Conservation (phyloP, 2,329 filamentous ascomycete genomes). For the Claviceps cyperi region DNA sequence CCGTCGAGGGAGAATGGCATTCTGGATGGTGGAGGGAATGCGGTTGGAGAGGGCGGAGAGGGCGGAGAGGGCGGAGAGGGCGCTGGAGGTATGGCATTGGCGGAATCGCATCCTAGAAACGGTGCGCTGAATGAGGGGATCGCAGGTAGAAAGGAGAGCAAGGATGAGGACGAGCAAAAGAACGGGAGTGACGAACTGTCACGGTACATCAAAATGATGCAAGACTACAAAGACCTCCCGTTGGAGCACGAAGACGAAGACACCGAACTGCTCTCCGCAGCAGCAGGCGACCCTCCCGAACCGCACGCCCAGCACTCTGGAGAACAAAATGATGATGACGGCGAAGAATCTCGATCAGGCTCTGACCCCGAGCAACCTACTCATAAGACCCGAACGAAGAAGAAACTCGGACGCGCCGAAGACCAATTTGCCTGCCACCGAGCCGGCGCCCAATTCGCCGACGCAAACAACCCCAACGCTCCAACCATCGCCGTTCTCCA, state of each 20-base stretch:
- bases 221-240: constrained; percentile 43
- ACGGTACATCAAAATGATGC: constrained; percentile 47
- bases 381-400: not conserved
- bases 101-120: constrained; percentile 12
- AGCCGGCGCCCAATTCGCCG: constrained; percentile 30
- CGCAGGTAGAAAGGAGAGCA: not conserved
- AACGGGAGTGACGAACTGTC: constrained; percentile 40
- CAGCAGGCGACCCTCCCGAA: not conserved
- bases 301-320: not conserved
- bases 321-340: not conserved
- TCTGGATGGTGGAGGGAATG: constrained; percentile 12
- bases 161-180: rapidly evolving
- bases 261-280: constrained; percentile 14
- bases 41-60: constrained; percentile 6
- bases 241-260: constrained; percentile 36
- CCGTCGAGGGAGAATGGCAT: constrained; percentile 19
- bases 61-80: constrained; percentile 1
- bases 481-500: constrained; percentile 64
- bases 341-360: not conserved
- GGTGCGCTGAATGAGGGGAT: not conserved
- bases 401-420: constrained; percentile 23
- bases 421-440: constrained; percentile 41
- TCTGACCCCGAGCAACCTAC: not conserved
- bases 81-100: constrained; percentile 6
- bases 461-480: constrained; percentile 51